Evolutionary conservation across 495 filamentous ascomycete genomes (phyloP).

Genomic region (Xeromyces bisporus): DNA sequence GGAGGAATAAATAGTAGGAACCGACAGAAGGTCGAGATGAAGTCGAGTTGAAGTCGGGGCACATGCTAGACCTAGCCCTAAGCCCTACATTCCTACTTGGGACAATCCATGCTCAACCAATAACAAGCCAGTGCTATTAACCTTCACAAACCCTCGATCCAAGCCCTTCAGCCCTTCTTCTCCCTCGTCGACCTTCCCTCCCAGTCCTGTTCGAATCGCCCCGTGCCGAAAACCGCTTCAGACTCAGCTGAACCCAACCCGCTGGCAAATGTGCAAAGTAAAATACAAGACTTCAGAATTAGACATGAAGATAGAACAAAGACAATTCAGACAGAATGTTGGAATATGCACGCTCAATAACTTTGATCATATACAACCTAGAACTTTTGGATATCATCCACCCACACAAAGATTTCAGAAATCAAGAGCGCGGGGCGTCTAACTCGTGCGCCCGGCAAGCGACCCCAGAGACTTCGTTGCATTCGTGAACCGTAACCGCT

Average conservation of each 20-base stretch:
- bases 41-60: background rate
- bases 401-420: too few relatives aligned
- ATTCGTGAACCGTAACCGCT: constrained; percentile 28
- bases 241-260: constrained; percentile 1
- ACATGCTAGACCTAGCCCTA: constrained; percentile 4
- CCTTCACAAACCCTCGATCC: constrained; percentile 1
- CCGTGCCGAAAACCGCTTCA: constrained; percentile 1
- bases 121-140: background rate
- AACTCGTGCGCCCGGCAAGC: constrained; percentile 8
- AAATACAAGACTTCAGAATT: constrained; percentile 4
- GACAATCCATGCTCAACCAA: background rate
- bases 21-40: too few relatives aligned
- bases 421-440: background rate
- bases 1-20: background rate
- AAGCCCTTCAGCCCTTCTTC: background rate
- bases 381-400: constrained; percentile 12
- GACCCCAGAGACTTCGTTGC: constrained; percentile 27
- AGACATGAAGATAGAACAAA: too few relatives aligned
- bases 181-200: background rate
- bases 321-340: too few relatives aligned
- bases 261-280: background rate
- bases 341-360: constrained; percentile 31
- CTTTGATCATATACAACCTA: constrained; percentile 19
- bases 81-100: constrained; percentile 1
- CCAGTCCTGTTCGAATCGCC: background rate